Evolutionary conservation across 1,284 basidiomycete species (phyloP), one percentile per base, ranked within the genome.

Genomic region (Ustilago nuda): DNA sequence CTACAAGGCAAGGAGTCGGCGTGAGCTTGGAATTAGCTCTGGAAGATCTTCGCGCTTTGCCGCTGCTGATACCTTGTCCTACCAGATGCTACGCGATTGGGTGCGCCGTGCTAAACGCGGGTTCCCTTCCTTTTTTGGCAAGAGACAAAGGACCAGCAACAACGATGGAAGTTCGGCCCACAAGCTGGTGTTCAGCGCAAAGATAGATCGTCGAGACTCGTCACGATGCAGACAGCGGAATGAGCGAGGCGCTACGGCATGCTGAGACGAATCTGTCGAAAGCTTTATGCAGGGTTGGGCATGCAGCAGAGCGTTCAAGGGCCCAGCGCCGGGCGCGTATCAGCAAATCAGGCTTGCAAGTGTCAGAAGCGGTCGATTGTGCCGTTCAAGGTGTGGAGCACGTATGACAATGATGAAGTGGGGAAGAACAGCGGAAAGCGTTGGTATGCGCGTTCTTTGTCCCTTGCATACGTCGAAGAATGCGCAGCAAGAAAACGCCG

Each of bases 391-490:
- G 30, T 27, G 37, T 27, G 53, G 37, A 4, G 37, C 19, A 7
- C 7, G n/a, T 19, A 45, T 19, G 43, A 19, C 43, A 8, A 19
- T 19, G 43, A 7, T 45, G 43, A 19, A 11, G n/a, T 17, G n/a
- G n/a, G 43, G 43, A 45, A 45, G 43, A 19, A 2, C n/a, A 36
- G 43, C 35, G 8, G 12, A 11, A 41, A 27, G 9, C 11, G 37
- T 54, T 54, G 57, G 32, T 27, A 61, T 61, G 65, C 57, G 41
- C 64, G 46, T 54, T 46, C 56, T 58, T n/a, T 45, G 19, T 56
- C 61, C 72, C 72, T 75, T 75, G 72, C 72, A 75, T 70, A 70
- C 56, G 72, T 75, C 72, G 63, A 75, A 70, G 72, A 70, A 63
- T 56, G 72, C 72, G 56, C 63, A 66, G 54, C 61, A 12, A 27